Conservation (phyloP, 768 basidiomycete species). For the Lactarius psammicola region DNA sequence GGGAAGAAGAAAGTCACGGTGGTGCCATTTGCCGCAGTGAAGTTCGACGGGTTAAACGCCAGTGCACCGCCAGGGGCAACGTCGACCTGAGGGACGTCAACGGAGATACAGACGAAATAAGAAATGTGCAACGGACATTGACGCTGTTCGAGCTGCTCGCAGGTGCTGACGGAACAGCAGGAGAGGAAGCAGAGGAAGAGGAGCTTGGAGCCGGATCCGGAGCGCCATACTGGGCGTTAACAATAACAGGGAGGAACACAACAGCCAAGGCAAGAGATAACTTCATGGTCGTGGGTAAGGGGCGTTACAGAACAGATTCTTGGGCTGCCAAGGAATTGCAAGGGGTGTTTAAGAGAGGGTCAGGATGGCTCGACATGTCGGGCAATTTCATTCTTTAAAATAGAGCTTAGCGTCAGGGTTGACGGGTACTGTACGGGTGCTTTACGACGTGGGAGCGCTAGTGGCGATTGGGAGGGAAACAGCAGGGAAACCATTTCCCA, state of each 20-base stretch:
- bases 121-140: constrained; percentile 19
- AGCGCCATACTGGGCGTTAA: constrained; percentile 41
- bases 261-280: constrained; percentile 34
- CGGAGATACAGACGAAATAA: neutral
- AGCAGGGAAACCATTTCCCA: neutral
- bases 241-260: constrained; percentile 37
- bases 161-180: constrained; percentile 36
- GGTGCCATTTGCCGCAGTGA: constrained; percentile 51
- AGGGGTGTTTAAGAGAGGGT: neutral
- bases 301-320: neutral
- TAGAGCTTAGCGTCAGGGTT: neutral
- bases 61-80: constrained; percentile 43
- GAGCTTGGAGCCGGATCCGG: neutral
- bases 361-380: neutral
- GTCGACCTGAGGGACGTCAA: constrained; percentile 38
- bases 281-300: constrained; percentile 33
- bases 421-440: neutral
- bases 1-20: constrained; percentile 55
- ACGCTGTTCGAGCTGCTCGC: constrained; percentile 28
- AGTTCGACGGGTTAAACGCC: constrained; percentile 45
- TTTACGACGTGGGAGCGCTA: neutral
- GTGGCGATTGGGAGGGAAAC: neutral
- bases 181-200: constrained; percentile 21
- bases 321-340: neutral
- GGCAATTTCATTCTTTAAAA: constrained; percentile 3